These are phyloP conservation scores for Claviceps arundinis DNA, from an alignment of 2,329 filamentous ascomycete species.

Conservation along the genomic window DNA sequence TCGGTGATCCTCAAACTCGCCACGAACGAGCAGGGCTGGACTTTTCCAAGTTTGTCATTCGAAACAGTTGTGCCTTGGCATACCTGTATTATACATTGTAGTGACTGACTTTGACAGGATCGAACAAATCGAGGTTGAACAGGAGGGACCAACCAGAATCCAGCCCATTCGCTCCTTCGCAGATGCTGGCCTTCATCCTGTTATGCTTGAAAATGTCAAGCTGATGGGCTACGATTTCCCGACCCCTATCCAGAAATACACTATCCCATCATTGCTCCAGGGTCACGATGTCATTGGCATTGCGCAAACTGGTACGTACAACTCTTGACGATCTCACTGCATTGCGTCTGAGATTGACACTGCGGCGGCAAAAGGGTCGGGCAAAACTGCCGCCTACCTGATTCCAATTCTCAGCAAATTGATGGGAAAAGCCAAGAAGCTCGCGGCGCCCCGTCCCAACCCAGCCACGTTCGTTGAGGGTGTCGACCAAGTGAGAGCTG, in stretches of 20 bases:
- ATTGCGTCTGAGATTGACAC: not conserved
- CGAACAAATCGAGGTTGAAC: conserved; percentile 37
- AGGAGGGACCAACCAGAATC: conserved; percentile 42
- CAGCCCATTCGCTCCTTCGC: conserved; percentile 46
- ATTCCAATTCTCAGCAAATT: conserved; percentile 79
- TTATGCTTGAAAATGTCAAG: conserved; percentile 64
- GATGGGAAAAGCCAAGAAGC: conserved; percentile 90
- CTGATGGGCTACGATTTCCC: conserved; percentile 58
- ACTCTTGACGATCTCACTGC: not conserved
- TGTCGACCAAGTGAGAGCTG: conserved; percentile 47
- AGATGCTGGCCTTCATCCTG: conserved; percentile 71
- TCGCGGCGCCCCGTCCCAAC: conserved; percentile 66
- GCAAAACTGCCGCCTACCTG: conserved; percentile 89
- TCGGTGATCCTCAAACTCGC: conserved; percentile 43
- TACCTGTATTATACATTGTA: not conserved
- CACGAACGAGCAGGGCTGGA: conserved; percentile 41
- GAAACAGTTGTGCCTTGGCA: not conserved
- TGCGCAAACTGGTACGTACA: conserved; percentile 72
- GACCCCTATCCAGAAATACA: conserved; percentile 80
- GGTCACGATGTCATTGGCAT: conserved; percentile 77
- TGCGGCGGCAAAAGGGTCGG: conserved; percentile 57
- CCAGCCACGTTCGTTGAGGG: conserved; percentile 39
- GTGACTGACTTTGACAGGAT: conserved; percentile 28
- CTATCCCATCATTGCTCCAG: conserved; percentile 63
- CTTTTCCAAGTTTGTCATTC: conserved; percentile 43